Percentiles rank a stretch among this genome's conserved stretches.
These are phyloP conservation scores for Alternaria gansuensis DNA, from an alignment of 2,329 filamentous ascomycete genomes.

Conservation along the genomic window DNA sequence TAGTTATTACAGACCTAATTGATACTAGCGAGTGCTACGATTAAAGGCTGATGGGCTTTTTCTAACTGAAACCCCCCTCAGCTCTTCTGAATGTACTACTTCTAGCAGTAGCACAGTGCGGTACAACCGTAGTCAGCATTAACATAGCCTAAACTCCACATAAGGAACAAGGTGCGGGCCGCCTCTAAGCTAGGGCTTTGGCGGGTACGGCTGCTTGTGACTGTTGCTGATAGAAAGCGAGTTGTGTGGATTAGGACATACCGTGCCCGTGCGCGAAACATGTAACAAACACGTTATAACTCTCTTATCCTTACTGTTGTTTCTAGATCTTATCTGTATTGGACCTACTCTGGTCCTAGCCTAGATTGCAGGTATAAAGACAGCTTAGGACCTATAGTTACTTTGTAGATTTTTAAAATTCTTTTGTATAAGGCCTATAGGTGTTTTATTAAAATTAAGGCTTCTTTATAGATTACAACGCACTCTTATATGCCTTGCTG, in stretches of 20 bases:
- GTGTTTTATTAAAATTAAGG: too few species aligned
- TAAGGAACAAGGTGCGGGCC: constrained; percentile 6
- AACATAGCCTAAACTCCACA: constrained; percentile 12
- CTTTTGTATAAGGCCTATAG: too few species aligned
- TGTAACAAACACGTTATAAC: too few species aligned
- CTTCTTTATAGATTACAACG: too few species aligned
- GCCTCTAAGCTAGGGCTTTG: not conserved
- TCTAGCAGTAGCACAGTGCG: not conserved
- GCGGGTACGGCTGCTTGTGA: constrained; percentile 1
- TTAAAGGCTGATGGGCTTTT: not conserved
- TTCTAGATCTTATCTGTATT: too few species aligned
- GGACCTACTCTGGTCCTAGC: too few species aligned
- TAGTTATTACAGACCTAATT: not conserved
- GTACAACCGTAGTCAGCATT: constrained; percentile 6
- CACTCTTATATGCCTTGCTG: too few species aligned
- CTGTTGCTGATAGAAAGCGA: constrained; percentile 5
- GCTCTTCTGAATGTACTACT: not conserved
- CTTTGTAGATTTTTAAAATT: too few species aligned
- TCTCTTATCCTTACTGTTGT: too few species aligned
- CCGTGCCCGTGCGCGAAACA: too few species aligned
- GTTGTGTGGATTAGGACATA: not conserved
- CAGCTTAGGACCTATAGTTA: too few species aligned
- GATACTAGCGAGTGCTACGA: constrained; percentile 4
- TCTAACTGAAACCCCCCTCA: not conserved
- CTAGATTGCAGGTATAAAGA: too few species aligned